These are phyloP conservation scores for Brassica incana DNA, from an alignment of 345 rosid genomes.

Conservation along the genomic window DNA sequence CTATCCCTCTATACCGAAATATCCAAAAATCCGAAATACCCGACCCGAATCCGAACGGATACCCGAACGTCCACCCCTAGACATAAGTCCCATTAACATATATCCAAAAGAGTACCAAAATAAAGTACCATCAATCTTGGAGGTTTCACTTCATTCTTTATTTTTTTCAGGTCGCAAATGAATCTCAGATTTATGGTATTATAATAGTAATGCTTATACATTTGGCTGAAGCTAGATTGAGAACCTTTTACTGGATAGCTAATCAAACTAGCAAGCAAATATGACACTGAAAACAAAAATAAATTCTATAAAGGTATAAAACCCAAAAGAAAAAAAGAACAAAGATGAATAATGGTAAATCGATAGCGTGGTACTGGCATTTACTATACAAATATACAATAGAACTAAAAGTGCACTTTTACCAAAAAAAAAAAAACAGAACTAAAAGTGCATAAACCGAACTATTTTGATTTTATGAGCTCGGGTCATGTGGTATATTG, in stretches of 20 bases:
- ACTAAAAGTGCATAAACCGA: background rate
- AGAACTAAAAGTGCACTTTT: no score
- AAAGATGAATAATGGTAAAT: background rate
- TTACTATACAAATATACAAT: background rate
- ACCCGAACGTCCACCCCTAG: background rate
- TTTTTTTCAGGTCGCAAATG: background rate
- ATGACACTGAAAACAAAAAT: background rate
- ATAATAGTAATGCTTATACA: background rate
- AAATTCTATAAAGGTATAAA: background rate
- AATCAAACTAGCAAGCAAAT: background rate
- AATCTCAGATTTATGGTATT: background rate
- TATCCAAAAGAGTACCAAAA: background rate
- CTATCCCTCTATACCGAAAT: no score
- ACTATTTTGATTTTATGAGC: conserved; percentile 4
- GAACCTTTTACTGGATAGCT: background rate
- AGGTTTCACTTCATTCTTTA: conserved; percentile 19
- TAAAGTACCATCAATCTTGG: conserved; percentile 20
- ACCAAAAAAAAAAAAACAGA: background rate
- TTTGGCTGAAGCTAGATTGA: background rate
- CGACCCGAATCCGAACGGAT: no score
- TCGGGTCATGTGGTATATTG: conserved; percentile 15
- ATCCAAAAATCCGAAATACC: no score
- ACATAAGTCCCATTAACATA: conserved; percentile 12
- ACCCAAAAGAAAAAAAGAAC: background rate
- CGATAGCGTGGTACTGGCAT: background rate